phyloP scores from a whole-genome alignment of 1,284 basidiomycete genomes.

The Phenoliferia sp. region DNA sequence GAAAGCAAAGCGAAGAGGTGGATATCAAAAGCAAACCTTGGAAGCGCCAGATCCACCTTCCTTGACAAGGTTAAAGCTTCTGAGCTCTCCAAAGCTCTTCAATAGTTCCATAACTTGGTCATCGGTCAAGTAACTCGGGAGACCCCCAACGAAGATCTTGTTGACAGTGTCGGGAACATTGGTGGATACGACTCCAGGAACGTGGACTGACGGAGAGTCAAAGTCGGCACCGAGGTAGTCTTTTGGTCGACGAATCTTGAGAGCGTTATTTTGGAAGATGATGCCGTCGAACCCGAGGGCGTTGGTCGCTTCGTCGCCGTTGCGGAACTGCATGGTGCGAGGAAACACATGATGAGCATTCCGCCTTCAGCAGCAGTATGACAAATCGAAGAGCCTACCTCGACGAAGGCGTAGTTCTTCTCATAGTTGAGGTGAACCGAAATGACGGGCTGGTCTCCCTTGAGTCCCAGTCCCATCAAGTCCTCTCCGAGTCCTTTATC shows the following conservation, averaged over 20 bases:
- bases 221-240: conserved; percentile 70
- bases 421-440: conserved; percentile 94
- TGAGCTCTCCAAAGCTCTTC: conserved; percentile 94
- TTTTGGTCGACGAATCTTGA: conserved; percentile 94
- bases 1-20: not conserved
- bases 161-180: conserved; percentile 95
- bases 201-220: conserved; percentile 63
- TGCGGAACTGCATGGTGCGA: conserved; percentile 70
- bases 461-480: conserved; percentile 25
- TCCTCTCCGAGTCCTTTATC: conserved; percentile 42
- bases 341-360: not conserved
- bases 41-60: conserved; percentile 82
- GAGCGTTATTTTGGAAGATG: conserved; percentile 82
- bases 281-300: conserved; percentile 97
- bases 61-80: conserved; percentile 95
- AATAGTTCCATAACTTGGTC: conserved; percentile 97
- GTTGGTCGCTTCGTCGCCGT: conserved; percentile 89
- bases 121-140: conserved; percentile 91
- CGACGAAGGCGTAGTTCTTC: conserved; percentile 95
- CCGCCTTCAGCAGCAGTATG: not conserved
- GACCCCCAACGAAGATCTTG: conserved; percentile 95
- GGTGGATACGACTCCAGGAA: conserved; percentile 90
- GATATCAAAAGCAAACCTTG: conserved; percentile 58
- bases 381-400: conserved; percentile 53
- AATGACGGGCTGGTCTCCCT: conserved; percentile 59